Base-by-base conservation (phyloP, 257 asterid species). In the Pogostemon cablin region DNA sequence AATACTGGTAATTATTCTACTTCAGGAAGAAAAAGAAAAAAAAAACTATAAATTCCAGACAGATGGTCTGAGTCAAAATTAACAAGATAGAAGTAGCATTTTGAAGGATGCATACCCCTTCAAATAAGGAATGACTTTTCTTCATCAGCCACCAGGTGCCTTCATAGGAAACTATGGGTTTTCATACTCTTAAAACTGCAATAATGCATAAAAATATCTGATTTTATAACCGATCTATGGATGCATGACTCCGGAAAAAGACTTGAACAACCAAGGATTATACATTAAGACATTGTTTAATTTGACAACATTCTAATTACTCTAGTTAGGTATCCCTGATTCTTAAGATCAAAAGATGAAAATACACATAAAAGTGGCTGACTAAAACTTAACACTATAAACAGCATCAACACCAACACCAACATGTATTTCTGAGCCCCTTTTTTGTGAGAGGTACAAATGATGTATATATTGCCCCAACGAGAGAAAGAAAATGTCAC, bases 81-180 rank as follows among this genome's bases (percentile, higher is more conserved):
- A 35, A 61, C 67, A 40, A 48, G 17, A 46, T 34, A 15, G 11
- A 59, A 47, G 40, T 17, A 66, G 34, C 58, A 61, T 15, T 15
- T 53, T 46, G 53, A 65, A 60, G 38, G 72, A 3, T 57, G 68
- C 84, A 66, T 74, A 87, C 96, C 87, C 79, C 74, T 54, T 89
- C 90, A 87, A 79, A 76, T n/a, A 89, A 72, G 69, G 82, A 62
- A 40, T 75, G 67, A 11, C 74, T 74, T 81, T 85, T 89, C 91
- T 85, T 91, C 89, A 86, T 60, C 76, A 72, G 82, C 86, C 83
- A 85, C 84, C 77, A 71, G 83, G 68, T 67, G 87, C 90, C 86
- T 80, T 90, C 95, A 90, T 84, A 74, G 77, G 82, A 80, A 68
- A 73, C 68, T 59, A 63, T 41, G 58, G 40, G 47, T 49, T 73